Evolutionary conservation across 2,329 filamentous ascomycete genomes (phyloP).

Genomic region (Trichophyton verrucosum): DNA sequence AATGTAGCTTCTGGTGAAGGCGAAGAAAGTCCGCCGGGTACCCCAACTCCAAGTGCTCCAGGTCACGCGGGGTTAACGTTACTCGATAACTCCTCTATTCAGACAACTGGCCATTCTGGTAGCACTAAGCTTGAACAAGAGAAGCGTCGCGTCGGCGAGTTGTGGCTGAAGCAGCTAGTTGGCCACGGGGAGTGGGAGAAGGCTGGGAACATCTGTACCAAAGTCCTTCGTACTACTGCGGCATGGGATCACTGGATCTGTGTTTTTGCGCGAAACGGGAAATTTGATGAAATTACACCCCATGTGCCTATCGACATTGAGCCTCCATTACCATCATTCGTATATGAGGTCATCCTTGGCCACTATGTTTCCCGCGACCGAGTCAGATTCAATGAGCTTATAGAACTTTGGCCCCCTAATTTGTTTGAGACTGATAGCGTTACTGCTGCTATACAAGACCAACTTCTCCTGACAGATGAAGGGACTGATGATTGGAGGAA

Average conservation of each 20-base stretch:
- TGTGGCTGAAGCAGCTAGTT: slow-evolving; percentile 83
- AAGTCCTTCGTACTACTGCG: slow-evolving; percentile 64
- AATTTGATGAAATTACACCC: slow-evolving; percentile 78
- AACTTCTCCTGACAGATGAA: slow-evolving; percentile 62
- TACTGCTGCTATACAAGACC: slow-evolving; percentile 66
- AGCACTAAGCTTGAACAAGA: slow-evolving; percentile 67
- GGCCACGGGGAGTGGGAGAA: slow-evolving; percentile 59
- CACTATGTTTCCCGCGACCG: slow-evolving; percentile 78
- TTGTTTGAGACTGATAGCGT: slow-evolving; percentile 70
- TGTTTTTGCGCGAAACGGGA: slow-evolving; percentile 74
- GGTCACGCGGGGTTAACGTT: slow-evolving; percentile 26
- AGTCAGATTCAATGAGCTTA: slow-evolving; percentile 59
- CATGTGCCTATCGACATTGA: slow-evolving; percentile 69
- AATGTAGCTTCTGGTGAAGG: slow-evolving; percentile 23
- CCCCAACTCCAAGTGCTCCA: slow-evolving; percentile 46
- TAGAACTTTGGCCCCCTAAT: slow-evolving; percentile 73
- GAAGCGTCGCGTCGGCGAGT: slow-evolving; percentile 78
- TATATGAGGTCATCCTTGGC: slow-evolving; percentile 80
- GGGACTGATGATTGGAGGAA: slow-evolving; percentile 81
- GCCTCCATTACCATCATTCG: slow-evolving; percentile 63
- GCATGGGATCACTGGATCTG: slow-evolving; percentile 95
- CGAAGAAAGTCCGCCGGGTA: slow-evolving; percentile 22
- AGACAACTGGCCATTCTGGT: not conserved
- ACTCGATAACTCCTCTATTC: not conserved
- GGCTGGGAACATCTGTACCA: slow-evolving; percentile 70